Evolutionary conservation across 176 grass and related monocot species (phyloP).

Genomic region (Oryza nivara): DNA sequence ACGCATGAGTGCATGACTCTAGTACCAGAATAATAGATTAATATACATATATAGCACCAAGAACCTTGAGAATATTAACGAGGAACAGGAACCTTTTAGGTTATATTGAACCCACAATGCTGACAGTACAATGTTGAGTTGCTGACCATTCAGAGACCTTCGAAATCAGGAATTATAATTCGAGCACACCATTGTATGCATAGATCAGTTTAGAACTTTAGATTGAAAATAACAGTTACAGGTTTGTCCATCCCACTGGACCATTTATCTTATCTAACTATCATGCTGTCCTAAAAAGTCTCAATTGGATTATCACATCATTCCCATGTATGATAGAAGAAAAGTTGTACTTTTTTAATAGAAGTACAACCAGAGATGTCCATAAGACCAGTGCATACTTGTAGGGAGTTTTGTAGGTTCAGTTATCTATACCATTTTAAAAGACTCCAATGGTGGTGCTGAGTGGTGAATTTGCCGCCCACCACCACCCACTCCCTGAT

Average conservation of each 20-base stretch:
- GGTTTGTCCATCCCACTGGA: constrained; percentile 2
- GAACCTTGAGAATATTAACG: constrained; percentile 5
- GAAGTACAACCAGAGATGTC: background rate
- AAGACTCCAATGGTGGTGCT: too few relatives aligned
- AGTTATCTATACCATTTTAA: background rate
- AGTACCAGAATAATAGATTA: constrained; percentile 18
- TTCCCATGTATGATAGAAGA: background rate
- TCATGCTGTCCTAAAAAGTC: background rate
- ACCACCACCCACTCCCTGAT: too few relatives aligned
- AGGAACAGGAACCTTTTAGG: constrained; percentile 14
- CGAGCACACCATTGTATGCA: background rate
- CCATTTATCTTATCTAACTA: background rate
- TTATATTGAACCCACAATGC: background rate
- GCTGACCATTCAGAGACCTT: background rate
- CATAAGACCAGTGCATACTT: background rate
- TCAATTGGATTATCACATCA: constrained; percentile 8
- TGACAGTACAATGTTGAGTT: background rate
- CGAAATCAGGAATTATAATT: background rate
- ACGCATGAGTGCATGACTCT: background rate
- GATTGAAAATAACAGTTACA: background rate
- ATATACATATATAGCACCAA: constrained; percentile 17
- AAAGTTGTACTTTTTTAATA: background rate
- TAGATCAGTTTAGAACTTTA: background rate
- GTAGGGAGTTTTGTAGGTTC: constrained; percentile 4
- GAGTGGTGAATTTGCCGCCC: too few relatives aligned